Evolutionary conservation across 2,329 filamentous ascomycete genomes (phyloP).

Genomic region (Botrytis pseudocinerea): DNA sequence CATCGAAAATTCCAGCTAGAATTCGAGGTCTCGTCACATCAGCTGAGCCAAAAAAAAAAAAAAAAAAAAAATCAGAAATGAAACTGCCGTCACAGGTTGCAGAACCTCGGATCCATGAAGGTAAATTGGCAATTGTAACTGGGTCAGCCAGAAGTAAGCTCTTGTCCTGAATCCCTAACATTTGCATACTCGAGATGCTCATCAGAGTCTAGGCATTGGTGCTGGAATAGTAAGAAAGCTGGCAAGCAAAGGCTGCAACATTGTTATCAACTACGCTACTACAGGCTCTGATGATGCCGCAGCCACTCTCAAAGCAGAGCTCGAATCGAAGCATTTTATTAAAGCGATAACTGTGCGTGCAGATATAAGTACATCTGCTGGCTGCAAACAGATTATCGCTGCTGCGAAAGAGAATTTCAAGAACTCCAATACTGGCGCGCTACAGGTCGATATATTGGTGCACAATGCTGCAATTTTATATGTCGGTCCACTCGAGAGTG

Average conservation of each 20-base stretch:
- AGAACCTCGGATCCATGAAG: slow-evolving; percentile 51
- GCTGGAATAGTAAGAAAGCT: slow-evolving; percentile 61
- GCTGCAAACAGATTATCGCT: slow-evolving; percentile 58
- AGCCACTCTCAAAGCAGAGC: slow-evolving; percentile 52
- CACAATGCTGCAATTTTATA: slow-evolving; percentile 76
- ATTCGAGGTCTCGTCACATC: background rate
- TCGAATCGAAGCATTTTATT: slow-evolving; percentile 58
- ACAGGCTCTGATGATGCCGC: slow-evolving; percentile 55
- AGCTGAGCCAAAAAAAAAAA: background rate
- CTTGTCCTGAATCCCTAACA: background rate
- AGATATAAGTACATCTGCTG: slow-evolving; percentile 63
- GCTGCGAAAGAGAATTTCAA: slow-evolving; percentile 45
- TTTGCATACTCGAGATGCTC: slow-evolving; percentile 7
- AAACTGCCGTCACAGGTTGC: slow-evolving; percentile 27
- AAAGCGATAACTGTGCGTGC: slow-evolving; percentile 63
- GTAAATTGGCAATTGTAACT: slow-evolving; percentile 75
- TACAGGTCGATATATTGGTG: slow-evolving; percentile 77
- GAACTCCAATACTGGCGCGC: slow-evolving; percentile 45
- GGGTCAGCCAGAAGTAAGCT: slow-evolving; percentile 69
- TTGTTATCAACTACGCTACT: slow-evolving; percentile 65
- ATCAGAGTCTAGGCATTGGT: slow-evolving; percentile 63
- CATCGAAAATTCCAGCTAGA: background rate
- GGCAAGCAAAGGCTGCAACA: slow-evolving; percentile 61
- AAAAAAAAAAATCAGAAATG: background rate
- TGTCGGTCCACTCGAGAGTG: slow-evolving; percentile 63